These are phyloP conservation scores for Hypholoma fasciculare DNA, from an alignment of 768 basidiomycete species.

Conservation along the genomic window DNA sequence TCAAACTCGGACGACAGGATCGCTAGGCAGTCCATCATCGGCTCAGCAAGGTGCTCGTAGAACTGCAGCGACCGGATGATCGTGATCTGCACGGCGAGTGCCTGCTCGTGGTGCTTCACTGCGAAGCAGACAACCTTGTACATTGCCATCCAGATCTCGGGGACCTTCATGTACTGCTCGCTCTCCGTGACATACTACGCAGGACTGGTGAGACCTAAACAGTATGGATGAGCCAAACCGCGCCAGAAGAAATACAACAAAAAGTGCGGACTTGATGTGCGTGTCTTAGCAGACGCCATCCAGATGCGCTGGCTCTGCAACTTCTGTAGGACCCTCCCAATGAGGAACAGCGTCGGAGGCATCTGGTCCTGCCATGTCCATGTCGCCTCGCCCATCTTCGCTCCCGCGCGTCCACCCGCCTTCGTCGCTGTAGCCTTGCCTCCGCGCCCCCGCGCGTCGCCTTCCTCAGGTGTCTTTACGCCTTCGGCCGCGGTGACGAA, in stretches of 20 bases:
- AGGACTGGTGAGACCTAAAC: slow-evolving; percentile 76
- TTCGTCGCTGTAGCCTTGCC: slow-evolving; percentile 47
- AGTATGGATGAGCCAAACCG: not conserved
- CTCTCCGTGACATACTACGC: slow-evolving; percentile 86
- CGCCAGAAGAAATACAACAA: not conserved
- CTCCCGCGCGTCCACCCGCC: slow-evolving; percentile 32
- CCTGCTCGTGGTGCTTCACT: slow-evolving; percentile 88
- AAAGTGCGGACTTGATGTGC: slow-evolving; percentile 72
- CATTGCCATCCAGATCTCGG: slow-evolving; percentile 68
- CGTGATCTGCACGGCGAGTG: slow-evolving; percentile 80
- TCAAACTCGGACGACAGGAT: slow-evolving; percentile 85
- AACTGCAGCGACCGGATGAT: slow-evolving; percentile 94
- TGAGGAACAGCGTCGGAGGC: slow-evolving; percentile 62
- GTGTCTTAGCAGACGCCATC: slow-evolving; percentile 83
- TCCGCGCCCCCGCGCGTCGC: slow-evolving; percentile 57
- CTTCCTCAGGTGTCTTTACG: slow-evolving; percentile 53
- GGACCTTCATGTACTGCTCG: slow-evolving; percentile 84
- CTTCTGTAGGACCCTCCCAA: slow-evolving; percentile 67
- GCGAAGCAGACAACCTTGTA: slow-evolving; percentile 90
- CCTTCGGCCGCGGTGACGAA: slow-evolving; percentile 83
- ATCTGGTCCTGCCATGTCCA: slow-evolving; percentile 87
- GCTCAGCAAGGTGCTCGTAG: slow-evolving; percentile 91
- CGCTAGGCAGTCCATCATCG: slow-evolving; percentile 88
- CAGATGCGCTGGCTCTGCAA: slow-evolving; percentile 79
- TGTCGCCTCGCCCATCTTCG: slow-evolving; percentile 40